Conservation (phyloP, 2,329 filamentous ascomycete species). For the Penicillium sp. region DNA sequence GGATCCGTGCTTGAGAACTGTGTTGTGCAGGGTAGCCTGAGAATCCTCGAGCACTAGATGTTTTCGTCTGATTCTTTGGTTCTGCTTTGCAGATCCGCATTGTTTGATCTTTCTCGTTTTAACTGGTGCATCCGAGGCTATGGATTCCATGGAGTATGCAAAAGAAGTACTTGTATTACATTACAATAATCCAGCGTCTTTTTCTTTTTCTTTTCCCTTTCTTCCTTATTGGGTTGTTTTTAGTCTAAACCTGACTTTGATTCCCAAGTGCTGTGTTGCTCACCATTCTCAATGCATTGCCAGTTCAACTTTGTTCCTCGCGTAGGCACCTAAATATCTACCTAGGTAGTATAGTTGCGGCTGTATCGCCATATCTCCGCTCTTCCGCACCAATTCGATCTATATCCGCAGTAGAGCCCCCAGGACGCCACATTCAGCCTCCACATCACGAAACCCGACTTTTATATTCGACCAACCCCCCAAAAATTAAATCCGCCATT, state of each 20-base stretch:
- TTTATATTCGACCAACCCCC: background rate
- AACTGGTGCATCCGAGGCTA: conserved; percentile 22
- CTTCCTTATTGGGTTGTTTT: conserved; percentile 8
- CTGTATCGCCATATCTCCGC: background rate
- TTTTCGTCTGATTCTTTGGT: background rate
- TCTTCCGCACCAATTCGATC: background rate
- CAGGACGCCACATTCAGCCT: background rate
- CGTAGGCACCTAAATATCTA: too few relatives aligned
- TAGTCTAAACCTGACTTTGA: conserved; percentile 11
- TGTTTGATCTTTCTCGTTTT: conserved; percentile 7
- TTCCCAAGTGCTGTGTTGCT: conserved; percentile 13
- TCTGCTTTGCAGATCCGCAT: background rate
- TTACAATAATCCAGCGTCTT: conserved; percentile 26
- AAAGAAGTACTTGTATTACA: conserved; percentile 24
- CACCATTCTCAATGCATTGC: conserved; percentile 13
- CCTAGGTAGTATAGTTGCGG: background rate
- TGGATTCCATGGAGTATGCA: conserved; percentile 21
- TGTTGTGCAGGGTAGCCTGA: conserved; percentile 92
- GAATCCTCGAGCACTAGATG: conserved; percentile 57
- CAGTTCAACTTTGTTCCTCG: background rate
- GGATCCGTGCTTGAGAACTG: conserved; percentile 98
- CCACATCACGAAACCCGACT: background rate
- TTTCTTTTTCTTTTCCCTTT: conserved; percentile 15
- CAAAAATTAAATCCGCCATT: background rate
- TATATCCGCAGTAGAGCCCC: background rate